phyloP scores from a whole-genome alignment of 2,329 filamentous ascomycete genomes.

The Colletotrichum tamarilloi region DNA sequence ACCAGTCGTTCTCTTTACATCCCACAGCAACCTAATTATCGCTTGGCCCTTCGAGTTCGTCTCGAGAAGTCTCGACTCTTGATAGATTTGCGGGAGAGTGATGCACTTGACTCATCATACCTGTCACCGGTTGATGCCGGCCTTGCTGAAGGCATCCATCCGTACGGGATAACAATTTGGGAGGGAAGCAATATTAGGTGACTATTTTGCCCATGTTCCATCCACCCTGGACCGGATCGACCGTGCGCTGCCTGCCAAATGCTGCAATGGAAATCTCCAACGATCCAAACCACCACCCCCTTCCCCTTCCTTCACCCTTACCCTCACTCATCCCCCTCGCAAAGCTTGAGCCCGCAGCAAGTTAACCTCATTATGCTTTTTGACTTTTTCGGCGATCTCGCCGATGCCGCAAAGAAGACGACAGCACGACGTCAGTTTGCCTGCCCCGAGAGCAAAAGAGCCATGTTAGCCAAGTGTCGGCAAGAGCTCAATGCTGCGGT shows the following conservation, averaged over 20 bases:
- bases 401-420: background rate
- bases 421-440: background rate
- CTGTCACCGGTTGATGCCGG: background rate
- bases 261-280: constrained; percentile 12
- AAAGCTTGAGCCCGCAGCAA: constrained; percentile 15
- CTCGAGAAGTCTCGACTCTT: background rate
- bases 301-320: background rate
- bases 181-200: background rate
- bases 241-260: constrained; percentile 18
- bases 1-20: background rate
- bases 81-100: background rate
- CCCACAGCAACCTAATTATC: background rate
- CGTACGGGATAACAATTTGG: background rate
- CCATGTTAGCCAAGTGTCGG: background rate
- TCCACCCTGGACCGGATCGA: background rate
- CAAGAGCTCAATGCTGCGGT: background rate
- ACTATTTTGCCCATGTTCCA: constrained; percentile 15
- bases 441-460: background rate
- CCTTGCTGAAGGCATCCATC: constrained; percentile 1
- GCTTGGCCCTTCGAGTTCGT: background rate
- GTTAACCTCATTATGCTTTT: constrained; percentile 14
- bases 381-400: background rate
- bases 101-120: constrained; percentile 18
- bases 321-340: background rate
- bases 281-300: background rate